Evolutionary conservation across 179 eudicot species (phyloP).

Genomic region (Nepenthes alata): DNA sequence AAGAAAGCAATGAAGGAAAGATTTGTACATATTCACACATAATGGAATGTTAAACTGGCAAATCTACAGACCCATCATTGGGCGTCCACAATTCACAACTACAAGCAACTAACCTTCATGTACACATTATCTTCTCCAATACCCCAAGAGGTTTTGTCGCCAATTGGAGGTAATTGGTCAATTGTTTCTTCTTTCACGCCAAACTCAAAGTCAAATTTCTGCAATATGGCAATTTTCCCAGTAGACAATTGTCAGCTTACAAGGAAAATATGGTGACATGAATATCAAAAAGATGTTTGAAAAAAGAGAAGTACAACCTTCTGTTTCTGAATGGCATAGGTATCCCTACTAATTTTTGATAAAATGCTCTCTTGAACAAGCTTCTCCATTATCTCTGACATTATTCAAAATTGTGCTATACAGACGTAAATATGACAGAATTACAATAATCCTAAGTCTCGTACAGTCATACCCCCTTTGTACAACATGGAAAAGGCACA

Average conservation of each 20-base stretch:
- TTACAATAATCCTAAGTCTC: background rate
- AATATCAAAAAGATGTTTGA: background rate
- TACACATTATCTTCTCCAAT: conserved; percentile 55
- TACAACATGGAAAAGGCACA: background rate
- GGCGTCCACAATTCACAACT: no score
- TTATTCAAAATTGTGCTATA: conserved; percentile 4
- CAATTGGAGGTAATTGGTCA: conserved; percentile 21
- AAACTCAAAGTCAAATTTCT: conserved; percentile 52
- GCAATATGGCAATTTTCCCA: background rate
- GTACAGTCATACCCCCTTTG: background rate
- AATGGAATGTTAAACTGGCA: no score
- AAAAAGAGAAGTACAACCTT: conserved; percentile 29
- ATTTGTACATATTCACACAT: background rate
- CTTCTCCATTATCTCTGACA: conserved; percentile 75
- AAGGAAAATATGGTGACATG: background rate
- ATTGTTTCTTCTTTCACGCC: conserved; percentile 69
- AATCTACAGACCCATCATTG: no score
- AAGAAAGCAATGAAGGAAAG: background rate
- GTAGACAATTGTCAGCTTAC: background rate
- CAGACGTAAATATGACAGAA: background rate
- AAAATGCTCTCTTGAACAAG: conserved; percentile 53
- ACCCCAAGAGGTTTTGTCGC: conserved; percentile 23
- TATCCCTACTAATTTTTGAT: conserved; percentile 38
- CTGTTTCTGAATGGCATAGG: conserved; percentile 38
- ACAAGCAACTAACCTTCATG: conserved; percentile 52